Evolutionary conservation across 2,329 filamentous ascomycete genomes (phyloP).

Genomic region (Myriosclerotinia curreyana): DNA sequence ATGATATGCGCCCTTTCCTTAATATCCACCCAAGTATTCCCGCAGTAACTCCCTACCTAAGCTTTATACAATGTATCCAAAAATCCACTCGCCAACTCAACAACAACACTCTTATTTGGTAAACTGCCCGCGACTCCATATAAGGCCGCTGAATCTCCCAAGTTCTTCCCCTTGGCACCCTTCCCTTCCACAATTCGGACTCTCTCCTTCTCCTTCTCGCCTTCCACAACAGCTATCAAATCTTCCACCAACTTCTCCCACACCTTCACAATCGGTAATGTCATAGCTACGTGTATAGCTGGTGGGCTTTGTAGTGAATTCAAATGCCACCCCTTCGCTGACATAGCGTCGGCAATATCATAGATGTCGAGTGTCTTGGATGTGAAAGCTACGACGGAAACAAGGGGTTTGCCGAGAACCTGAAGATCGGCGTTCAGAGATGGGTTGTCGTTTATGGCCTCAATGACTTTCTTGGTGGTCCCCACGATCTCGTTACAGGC

Average conservation of each 20-base stretch:
- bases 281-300: conserved; percentile 92
- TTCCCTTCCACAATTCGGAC: conserved; percentile 68
- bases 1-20: background rate
- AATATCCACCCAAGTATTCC: background rate
- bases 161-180: conserved; percentile 60
- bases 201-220: conserved; percentile 77
- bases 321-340: conserved; percentile 83
- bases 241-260: conserved; percentile 78
- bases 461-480: conserved; percentile 75
- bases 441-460: conserved; percentile 68
- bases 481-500: conserved; percentile 87
- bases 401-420: conserved; percentile 79
- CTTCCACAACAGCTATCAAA: conserved; percentile 62
- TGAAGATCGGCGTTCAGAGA: conserved; percentile 69
- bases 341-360: conserved; percentile 89
- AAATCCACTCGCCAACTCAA: conserved; percentile 85
- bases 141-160: conserved; percentile 79
- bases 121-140: conserved; percentile 94
- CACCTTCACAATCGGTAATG: conserved; percentile 76
- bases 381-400: conserved; percentile 85
- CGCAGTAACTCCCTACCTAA: conserved; percentile 47
- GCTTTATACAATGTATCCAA: conserved; percentile 91
- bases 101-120: conserved; percentile 93
- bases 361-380: conserved; percentile 87
- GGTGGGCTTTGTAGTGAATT: conserved; percentile 90